A percentile compares a stretch with the other conserved stretches of the same genome.
These are phyloP conservation scores for Beauveria brongniartii DNA, from an alignment of 2,329 filamentous ascomycete species.

Conservation along the genomic window DNA sequence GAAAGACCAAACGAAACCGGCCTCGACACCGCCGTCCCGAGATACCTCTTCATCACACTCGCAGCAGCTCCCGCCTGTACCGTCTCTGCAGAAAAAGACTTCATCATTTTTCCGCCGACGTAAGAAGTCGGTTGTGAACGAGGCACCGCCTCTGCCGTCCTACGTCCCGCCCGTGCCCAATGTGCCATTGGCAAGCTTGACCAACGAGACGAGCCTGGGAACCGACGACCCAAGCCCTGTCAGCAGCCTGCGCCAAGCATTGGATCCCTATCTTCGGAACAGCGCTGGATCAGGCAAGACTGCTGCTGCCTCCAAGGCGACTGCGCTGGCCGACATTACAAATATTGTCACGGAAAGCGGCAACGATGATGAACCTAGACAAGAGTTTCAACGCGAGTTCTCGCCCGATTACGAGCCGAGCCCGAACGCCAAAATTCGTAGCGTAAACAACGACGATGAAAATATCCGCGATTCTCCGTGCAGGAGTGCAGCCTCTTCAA, in stretches of 20 bases:
- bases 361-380: slow-evolving; percentile 21
- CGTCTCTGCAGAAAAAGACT: slow-evolving; percentile 72
- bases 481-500: slow-evolving; percentile 28
- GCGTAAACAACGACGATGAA: slow-evolving; percentile 44
- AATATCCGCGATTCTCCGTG: slow-evolving; percentile 13
- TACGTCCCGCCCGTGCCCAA: slow-evolving; percentile 33
- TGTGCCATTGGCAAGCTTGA: slow-evolving; percentile 19
- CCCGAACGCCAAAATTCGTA: slow-evolving; percentile 61
- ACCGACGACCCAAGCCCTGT: slow-evolving; percentile 50
- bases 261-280: slow-evolving; percentile 68
- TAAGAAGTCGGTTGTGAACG: slow-evolving; percentile 80
- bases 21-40: slow-evolving; percentile 41
- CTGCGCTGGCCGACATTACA: slow-evolving; percentile 20
- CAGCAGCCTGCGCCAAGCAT: slow-evolving; percentile 75
- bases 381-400: slow-evolving; percentile 49
- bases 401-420: slow-evolving; percentile 70
- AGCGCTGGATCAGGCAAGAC: slow-evolving; percentile 19
- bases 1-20: slow-evolving; percentile 29
- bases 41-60: slow-evolving; percentile 37
- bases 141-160: slow-evolving; percentile 52
- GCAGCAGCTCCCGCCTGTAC: slow-evolving; percentile 31
- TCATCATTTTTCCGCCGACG: slow-evolving; percentile 90
- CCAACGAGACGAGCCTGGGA: slow-evolving; percentile 15
- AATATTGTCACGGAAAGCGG: slow-evolving; percentile 13
- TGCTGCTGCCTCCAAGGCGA: slow-evolving; percentile 19